These are phyloP conservation scores for Coniferiporia sulphurascens DNA, from an alignment of 1,284 basidiomycete genomes.

Conservation along the genomic window DNA sequence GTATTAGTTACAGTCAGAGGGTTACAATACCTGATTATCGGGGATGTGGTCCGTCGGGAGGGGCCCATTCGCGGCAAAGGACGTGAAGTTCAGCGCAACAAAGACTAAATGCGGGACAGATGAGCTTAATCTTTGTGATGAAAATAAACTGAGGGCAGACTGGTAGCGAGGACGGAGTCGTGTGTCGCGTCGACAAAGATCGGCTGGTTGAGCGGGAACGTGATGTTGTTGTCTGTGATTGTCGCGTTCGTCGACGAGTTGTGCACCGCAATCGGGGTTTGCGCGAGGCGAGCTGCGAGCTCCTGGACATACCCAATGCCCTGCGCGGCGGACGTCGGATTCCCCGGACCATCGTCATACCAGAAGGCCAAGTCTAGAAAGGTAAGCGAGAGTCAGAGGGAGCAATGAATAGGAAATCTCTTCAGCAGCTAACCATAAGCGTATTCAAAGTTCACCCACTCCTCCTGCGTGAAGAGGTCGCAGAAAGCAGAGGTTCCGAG, in stretches of 20 bases:
- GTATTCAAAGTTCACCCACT: slow-evolving; percentile 67
- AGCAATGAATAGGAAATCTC: slow-evolving; percentile 24
- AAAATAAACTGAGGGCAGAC: slow-evolving; percentile 25
- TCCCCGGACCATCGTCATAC: slow-evolving; percentile 59
- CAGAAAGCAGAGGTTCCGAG: slow-evolving; percentile 76
- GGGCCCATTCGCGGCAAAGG: slow-evolving; percentile 48
- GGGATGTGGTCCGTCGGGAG: slow-evolving; percentile 57
- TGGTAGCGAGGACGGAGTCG: slow-evolving; percentile 45
- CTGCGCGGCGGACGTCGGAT: slow-evolving; percentile 45
- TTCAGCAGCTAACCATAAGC: slow-evolving; percentile 51
- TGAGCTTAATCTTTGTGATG: no score
- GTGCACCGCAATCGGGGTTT: slow-evolving; percentile 51
- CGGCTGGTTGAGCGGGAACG: slow-evolving; percentile 68
- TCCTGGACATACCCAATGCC: slow-evolving; percentile 84
- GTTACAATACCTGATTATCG: slow-evolving; percentile 37
- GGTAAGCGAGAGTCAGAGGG: slow-evolving; percentile 24
- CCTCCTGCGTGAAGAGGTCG: slow-evolving; percentile 50
- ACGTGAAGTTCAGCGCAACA: slow-evolving; percentile 58
- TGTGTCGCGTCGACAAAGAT: slow-evolving; percentile 83
- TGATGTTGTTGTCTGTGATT: slow-evolving; percentile 54
- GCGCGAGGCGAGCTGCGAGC: slow-evolving; percentile 73
- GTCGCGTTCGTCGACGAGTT: slow-evolving; percentile 76
- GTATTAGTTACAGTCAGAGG: not conserved
- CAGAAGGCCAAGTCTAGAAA: slow-evolving; percentile 32
- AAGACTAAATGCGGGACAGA: slow-evolving; percentile 37